phyloP scores from a whole-genome alignment of 129 eudicot species.

The Pulicaria dysenterica region DNA sequence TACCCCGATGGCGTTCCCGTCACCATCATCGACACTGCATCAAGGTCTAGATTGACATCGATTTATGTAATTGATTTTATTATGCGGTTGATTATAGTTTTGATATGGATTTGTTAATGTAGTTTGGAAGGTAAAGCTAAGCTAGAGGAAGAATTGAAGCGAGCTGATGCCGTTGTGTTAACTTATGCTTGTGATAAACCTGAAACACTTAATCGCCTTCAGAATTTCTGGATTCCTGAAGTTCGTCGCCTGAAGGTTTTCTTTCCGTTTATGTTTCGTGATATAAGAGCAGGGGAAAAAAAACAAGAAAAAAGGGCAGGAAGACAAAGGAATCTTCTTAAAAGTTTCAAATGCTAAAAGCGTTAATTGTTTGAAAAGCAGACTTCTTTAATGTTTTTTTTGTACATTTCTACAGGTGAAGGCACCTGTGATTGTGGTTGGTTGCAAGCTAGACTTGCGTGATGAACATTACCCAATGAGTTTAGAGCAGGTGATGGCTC shows the following conservation, averaged over 20 bases:
- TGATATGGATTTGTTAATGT: slow-evolving; percentile 18
- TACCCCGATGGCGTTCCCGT: slow-evolving; percentile 88
- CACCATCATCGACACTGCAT: slow-evolving; percentile 77
- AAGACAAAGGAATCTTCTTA: no score
- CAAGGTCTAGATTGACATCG: slow-evolving; percentile 50
- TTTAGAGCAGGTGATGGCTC: slow-evolving; percentile 85
- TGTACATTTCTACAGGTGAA: slow-evolving; percentile 51
- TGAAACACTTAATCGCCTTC: slow-evolving; percentile 66
- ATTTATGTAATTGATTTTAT: background rate
- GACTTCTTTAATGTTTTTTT: slow-evolving; percentile 10
- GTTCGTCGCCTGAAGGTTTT: slow-evolving; percentile 87
- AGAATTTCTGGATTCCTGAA: slow-evolving; percentile 88
- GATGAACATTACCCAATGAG: slow-evolving; percentile 68
- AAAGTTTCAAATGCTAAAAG: background rate
- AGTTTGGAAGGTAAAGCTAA: slow-evolving; percentile 87
- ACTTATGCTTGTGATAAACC: slow-evolving; percentile 95
- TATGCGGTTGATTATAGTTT: slow-evolving; percentile 15
- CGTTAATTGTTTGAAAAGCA: slow-evolving; percentile 15
- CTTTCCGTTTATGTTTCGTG: background rate
- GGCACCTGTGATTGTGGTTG: slow-evolving; percentile 88
- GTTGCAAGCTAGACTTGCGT: slow-evolving; percentile 89
- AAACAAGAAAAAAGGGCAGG: no score
- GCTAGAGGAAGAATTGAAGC: slow-evolving; percentile 87
- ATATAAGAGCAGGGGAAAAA: background rate
- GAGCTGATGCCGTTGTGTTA: slow-evolving; percentile 86